Percentiles rank a stretch among this genome's conserved stretches.
phyloP scores from a whole-genome alignment of 2,329 filamentous ascomycete genomes.

The Tetracladium maxilliforme region DNA sequence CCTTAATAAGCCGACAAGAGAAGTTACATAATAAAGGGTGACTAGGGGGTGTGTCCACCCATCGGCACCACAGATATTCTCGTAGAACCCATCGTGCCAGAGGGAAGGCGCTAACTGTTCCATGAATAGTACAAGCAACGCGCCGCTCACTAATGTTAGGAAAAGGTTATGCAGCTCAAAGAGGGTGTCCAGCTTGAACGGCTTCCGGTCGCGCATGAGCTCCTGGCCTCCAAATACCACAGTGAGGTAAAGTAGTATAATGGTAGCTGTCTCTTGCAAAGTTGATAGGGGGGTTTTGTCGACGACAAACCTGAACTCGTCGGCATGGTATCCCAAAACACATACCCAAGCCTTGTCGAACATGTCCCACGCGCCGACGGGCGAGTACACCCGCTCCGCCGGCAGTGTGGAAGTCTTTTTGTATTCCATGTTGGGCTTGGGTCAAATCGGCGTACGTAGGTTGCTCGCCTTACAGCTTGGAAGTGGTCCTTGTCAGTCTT shows the following conservation, averaged over 20 bases:
- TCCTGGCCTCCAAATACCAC: slow-evolving; percentile 83
- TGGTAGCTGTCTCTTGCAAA: slow-evolving; percentile 61
- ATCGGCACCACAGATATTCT: slow-evolving; percentile 76
- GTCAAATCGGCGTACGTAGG: too few relatives aligned
- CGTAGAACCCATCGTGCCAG: slow-evolving; percentile 64
- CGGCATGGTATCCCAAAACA: slow-evolving; percentile 68
- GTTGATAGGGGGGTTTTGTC: slow-evolving; percentile 79
- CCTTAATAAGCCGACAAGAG: not conserved
- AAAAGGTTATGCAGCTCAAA: slow-evolving; percentile 93
- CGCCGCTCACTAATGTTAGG: slow-evolving; percentile 66
- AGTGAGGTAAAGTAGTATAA: slow-evolving; percentile 74
- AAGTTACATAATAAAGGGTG: slow-evolving; percentile 2
- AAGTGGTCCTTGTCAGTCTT: too few relatives aligned
- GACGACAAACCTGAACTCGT: slow-evolving; percentile 66
- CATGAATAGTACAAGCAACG: slow-evolving; percentile 66
- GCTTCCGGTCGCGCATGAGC: slow-evolving; percentile 67
- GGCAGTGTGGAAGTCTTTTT: too few relatives aligned
- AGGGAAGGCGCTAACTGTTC: slow-evolving; percentile 79
- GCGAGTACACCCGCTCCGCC: too few relatives aligned
- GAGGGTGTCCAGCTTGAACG: slow-evolving; percentile 69
- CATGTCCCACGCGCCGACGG: too few relatives aligned
- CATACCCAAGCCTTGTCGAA: slow-evolving; percentile 47
- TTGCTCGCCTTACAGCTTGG: too few relatives aligned
- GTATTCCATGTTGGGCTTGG: too few relatives aligned
- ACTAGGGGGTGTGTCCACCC: slow-evolving; percentile 2